phyloP scores from a whole-genome alignment of 2,329 filamentous ascomycete genomes.

The Waltergamsia citrina region DNA sequence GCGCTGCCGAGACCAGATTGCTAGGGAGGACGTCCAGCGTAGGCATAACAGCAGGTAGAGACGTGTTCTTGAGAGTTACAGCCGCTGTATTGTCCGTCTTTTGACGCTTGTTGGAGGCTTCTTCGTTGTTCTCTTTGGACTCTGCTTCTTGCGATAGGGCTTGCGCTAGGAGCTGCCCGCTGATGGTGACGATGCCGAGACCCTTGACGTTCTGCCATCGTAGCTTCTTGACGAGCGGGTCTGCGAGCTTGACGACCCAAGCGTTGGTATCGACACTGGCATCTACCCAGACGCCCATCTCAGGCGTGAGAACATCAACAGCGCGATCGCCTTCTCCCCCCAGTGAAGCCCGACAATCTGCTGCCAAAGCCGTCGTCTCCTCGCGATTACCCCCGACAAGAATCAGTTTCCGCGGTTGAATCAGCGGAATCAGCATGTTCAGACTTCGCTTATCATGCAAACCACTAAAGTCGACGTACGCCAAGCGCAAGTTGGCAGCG shows the following conservation, averaged over 20 bases:
- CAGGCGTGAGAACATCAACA: constrained; percentile 73
- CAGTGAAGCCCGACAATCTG: constrained; percentile 66
- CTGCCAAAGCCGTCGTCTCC: constrained; percentile 71
- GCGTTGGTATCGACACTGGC: constrained; percentile 97
- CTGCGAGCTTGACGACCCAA: constrained; percentile 88
- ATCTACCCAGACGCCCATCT: constrained; percentile 64
- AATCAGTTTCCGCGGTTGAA: constrained; percentile 89
- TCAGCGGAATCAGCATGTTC: constrained; percentile 89
- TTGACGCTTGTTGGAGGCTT: constrained; percentile 28
- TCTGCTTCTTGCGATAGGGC: constrained; percentile 10
- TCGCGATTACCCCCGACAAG: constrained; percentile 72
- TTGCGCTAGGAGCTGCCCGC: constrained; percentile 50
- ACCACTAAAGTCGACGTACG: constrained; percentile 85
- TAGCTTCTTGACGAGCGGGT: constrained; percentile 73
- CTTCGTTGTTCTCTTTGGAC: constrained; percentile 3
- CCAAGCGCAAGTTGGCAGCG: constrained; percentile 63
- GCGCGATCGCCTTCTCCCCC: constrained; percentile 35
- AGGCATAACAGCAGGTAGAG: constrained; percentile 22
- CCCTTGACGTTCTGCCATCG: constrained; percentile 93
- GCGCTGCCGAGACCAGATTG: constrained; percentile 59
- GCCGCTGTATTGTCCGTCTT: constrained; percentile 7
- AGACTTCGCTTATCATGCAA: constrained; percentile 89
- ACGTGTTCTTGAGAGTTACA: neutral
- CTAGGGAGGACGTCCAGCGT: constrained; percentile 45
- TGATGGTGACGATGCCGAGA: constrained; percentile 86